A percentile compares a stretch with the other conserved stretches of the same genome.
Conservation (phyloP, 2,329 filamentous ascomycete species). For the Grosmannia clavigera region DNA sequence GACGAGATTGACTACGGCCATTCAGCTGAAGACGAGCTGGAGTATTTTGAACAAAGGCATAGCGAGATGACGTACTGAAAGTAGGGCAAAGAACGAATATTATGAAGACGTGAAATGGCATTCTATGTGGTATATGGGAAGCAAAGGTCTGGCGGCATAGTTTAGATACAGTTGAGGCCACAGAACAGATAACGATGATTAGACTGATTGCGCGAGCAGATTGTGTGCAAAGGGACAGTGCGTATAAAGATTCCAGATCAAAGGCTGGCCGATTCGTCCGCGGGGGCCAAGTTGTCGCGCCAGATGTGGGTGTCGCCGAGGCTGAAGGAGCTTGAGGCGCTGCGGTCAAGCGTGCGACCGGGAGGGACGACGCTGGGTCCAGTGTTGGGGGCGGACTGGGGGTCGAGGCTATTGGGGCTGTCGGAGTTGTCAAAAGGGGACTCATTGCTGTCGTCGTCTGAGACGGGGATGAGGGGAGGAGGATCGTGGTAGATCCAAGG, state of each 20-base stretch:
- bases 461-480: conserved; percentile 24
- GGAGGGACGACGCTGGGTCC: background rate
- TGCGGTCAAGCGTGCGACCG: conserved; percentile 18
- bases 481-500: conserved; percentile 56
- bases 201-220: background rate
- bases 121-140: conserved; percentile 5
- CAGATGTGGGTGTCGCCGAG: conserved; percentile 39
- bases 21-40: background rate
- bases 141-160: background rate
- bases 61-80: too few species aligned
- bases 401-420: background rate
- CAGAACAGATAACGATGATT: background rate
- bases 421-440: background rate
- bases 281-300: conserved; percentile 20
- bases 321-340: conserved; percentile 30
- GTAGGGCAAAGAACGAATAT: background rate
- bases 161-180: background rate
- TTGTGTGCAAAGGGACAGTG: background rate
- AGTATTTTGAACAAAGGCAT: background rate
- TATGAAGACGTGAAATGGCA: background rate
- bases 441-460: conserved; percentile 8
- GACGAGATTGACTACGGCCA: background rate
- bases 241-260: background rate
- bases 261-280: background rate
- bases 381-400: background rate